Base-by-base conservation (phyloP, 208 protist species). In the Jaenimonas drosophilae region DNA sequence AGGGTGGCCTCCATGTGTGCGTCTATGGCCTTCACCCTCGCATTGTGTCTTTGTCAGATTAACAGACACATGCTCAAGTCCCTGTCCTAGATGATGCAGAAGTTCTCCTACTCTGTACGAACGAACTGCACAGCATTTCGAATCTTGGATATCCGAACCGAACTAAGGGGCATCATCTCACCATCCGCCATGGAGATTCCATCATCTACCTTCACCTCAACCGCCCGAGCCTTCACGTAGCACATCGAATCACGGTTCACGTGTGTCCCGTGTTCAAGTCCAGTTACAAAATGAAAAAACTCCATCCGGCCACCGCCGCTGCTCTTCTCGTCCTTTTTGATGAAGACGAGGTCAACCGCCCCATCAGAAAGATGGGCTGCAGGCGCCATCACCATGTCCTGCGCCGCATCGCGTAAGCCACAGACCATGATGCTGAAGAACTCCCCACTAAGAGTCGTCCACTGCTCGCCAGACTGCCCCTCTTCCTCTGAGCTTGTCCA, bases 171-270 rank as follows among this genome's bases (percentile, higher is more conserved):
- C 76, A 93, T 76, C 48, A 89, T 47, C 48, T 93, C 84, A 2
- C 84, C 84, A 56, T 93, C 84, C 0, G 70, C 63, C 84, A 93
- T 93, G 41, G 65, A 59, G 24, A 83, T 67, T 23, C 76, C 77
- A 4, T 49, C 60, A 27, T 88, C 63, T 2, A 81, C 69, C 52
- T 77, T 83, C 14, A 93, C 58, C 61, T 93, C 79, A 28, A 86
- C 42, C 20, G 76, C 84, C 4, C 65, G 54, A 17, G 75, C 84
- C 57, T 89, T 93, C 9, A 93, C 54, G 53, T 93, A 93, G 50
- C 71, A 70, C 26, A 70, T 65, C 42, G 75, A 85, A 4, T 67
- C 58, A 2, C 76, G 42, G 12, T 85, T 30, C 4, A 93, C 69
- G 14, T 93, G 84, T 7, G 45, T 58, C 21, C 84, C 84, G 16